phyloP scores from a whole-genome alignment of 2,329 filamentous ascomycete genomes.

The Hirsutella minnesotensis region DNA sequence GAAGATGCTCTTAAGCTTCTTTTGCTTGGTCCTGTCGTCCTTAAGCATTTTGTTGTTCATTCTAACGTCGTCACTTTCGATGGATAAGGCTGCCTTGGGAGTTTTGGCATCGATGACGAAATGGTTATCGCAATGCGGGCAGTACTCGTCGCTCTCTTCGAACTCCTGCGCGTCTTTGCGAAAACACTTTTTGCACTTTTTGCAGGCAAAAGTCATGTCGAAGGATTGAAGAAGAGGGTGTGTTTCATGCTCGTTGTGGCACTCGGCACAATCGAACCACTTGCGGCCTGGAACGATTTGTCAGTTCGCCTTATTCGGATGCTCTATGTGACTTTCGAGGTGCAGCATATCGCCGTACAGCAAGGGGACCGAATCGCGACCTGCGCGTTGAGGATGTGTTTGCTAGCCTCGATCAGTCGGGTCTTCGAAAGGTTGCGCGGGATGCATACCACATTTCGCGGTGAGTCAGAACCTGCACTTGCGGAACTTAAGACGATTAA shows the following conservation, averaged over 20 bases:
- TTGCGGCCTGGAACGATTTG: conserved; percentile 53
- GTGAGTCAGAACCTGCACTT: neutral
- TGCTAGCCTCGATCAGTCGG: conserved; percentile 41
- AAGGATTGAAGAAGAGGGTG: conserved; percentile 65
- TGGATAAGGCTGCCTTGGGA: conserved; percentile 68
- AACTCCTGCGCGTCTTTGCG: conserved; percentile 87
- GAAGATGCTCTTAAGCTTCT: conserved; percentile 56
- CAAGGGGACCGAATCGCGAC: conserved; percentile 92
- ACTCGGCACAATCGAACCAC: conserved; percentile 98
- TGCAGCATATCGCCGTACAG: conserved; percentile 46
- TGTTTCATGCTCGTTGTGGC: conserved; percentile 69
- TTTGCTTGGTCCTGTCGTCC: conserved; percentile 63
- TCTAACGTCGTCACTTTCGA: conserved; percentile 85
- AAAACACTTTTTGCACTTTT: conserved; percentile 98
- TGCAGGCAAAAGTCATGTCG: conserved; percentile 94
- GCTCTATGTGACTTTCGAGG: neutral
- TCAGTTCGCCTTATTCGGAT: neutral
- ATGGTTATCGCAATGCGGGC: conserved; percentile 98
- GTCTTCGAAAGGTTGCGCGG: neutral
- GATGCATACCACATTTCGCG: conserved; percentile 25
- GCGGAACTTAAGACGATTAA: neutral
- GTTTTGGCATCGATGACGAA: conserved; percentile 84
- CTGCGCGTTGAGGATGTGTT: conserved; percentile 96
- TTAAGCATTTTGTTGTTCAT: conserved; percentile 84
- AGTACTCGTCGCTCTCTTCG: conserved; percentile 96